phyloP scores from a whole-genome alignment of 2,329 filamentous ascomycete genomes.

The Neofusicoccum parvum region DNA sequence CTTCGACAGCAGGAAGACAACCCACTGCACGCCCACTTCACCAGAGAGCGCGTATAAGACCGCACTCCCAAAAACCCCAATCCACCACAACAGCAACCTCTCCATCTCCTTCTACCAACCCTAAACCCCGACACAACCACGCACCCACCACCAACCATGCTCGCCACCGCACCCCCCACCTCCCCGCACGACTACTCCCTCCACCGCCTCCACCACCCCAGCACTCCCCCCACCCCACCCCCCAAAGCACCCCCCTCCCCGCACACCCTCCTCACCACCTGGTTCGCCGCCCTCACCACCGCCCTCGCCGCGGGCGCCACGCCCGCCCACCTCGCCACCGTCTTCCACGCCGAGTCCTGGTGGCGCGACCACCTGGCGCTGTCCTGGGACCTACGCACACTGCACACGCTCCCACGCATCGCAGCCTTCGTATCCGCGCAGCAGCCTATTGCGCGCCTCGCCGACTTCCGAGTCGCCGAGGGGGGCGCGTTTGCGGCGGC shows the following conservation, averaged over 20 bases:
- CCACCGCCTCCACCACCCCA: constrained; percentile 28
- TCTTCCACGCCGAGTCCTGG: constrained; percentile 53
- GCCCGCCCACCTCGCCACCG: constrained; percentile 21
- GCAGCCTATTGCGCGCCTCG: constrained; percentile 43
- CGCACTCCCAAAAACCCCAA: background rate
- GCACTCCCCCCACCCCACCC: constrained; percentile 22
- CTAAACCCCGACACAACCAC: background rate
- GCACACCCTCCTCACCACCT: constrained; percentile 29
- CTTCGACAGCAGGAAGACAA: background rate
- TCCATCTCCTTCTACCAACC: too few species aligned
- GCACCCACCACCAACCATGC: constrained; percentile 14
- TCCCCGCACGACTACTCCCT: constrained; percentile 28
- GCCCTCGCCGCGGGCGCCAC: constrained; percentile 28
- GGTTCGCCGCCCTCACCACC: constrained; percentile 31
- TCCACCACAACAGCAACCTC: background rate
- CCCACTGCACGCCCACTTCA: background rate
- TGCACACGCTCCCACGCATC: constrained; percentile 49
- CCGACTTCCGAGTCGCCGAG: constrained; percentile 32
- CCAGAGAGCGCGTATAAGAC: background rate
- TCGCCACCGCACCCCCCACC: constrained; percentile 19
- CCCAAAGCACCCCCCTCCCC: constrained; percentile 23
- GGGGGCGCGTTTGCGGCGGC: constrained; percentile 51
- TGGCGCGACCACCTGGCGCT: constrained; percentile 63
- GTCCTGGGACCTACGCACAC: constrained; percentile 58
- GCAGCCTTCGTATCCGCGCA: constrained; percentile 40